These are phyloP conservation scores for Trichoderma citrinoviride DNA, from an alignment of 2,329 filamentous ascomycete species.

Conservation along the genomic window DNA sequence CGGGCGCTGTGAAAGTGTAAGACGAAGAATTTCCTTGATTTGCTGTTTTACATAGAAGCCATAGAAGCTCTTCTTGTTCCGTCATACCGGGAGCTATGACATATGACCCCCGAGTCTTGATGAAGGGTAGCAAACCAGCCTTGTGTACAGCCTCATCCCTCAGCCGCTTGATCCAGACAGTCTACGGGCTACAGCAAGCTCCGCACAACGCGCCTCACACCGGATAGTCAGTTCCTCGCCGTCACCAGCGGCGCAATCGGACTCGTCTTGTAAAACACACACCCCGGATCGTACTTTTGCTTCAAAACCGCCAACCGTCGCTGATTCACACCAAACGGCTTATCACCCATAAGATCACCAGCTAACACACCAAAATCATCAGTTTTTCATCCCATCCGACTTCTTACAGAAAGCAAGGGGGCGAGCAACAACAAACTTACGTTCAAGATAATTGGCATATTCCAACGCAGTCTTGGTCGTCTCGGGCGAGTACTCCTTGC, in stretches of 20 bases:
- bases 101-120: too few relatives aligned
- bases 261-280: slow-evolving; percentile 5
- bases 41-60: too few relatives aligned
- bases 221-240: background rate
- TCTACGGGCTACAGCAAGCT: background rate
- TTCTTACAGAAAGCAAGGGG: background rate
- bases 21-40: too few relatives aligned
- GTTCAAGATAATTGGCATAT: slow-evolving; percentile 14
- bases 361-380: background rate
- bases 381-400: background rate
- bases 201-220: background rate
- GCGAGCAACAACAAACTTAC: background rate
- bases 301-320: background rate
- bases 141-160: too few relatives aligned
- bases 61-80: too few relatives aligned
- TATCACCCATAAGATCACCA: background rate
- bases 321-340: background rate
- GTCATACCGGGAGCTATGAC: too few relatives aligned
- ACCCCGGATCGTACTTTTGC: background rate
- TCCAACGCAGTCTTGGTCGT: background rate
- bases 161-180: too few relatives aligned
- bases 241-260: background rate
- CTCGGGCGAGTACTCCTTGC: background rate
- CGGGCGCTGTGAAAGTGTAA: too few relatives aligned
- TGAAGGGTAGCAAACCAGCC: too few relatives aligned